phyloP scores from a whole-genome alignment of 106 monocot genomes.

The Dactylorhiza incarnata region DNA sequence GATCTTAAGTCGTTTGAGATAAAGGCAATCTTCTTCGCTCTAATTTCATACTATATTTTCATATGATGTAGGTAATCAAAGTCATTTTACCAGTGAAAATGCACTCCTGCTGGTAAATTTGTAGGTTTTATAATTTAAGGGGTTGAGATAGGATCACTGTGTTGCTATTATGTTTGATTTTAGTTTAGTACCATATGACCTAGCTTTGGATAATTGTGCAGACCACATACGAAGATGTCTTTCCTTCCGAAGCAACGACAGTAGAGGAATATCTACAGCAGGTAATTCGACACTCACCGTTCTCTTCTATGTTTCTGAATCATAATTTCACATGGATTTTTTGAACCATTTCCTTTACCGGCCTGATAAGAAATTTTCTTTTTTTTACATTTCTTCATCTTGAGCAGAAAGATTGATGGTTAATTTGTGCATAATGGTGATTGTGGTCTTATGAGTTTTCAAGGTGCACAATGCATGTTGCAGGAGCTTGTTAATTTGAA shows the following conservation, averaged over 20 bases:
- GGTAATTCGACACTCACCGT: conserved; percentile 22
- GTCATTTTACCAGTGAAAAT: no score
- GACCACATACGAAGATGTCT: conserved; percentile 94
- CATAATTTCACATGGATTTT: no score
- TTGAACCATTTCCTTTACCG: no score
- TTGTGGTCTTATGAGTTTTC: background rate
- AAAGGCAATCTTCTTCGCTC: conserved; percentile 34
- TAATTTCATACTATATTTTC: background rate
- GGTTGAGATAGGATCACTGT: no score
- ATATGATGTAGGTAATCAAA: background rate
- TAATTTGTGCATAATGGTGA: background rate
- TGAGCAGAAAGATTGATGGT: background rate
- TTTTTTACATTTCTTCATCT: background rate
- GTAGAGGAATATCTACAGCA: conserved; percentile 96
- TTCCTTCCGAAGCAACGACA: conserved; percentile 90
- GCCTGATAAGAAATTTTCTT: no score
- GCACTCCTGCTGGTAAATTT: no score
- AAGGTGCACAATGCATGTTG: background rate
- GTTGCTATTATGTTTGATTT: no score
- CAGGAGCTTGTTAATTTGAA: background rate
- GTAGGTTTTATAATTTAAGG: no score
- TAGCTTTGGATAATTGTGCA: conserved; percentile 13
- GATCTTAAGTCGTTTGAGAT: conserved; percentile 92
- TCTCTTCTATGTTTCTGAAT: background rate
- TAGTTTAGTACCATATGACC: background rate